Evolutionary conservation across 2,329 filamentous ascomycete species (phyloP).

Genomic region (Fusarium tuaranense): DNA sequence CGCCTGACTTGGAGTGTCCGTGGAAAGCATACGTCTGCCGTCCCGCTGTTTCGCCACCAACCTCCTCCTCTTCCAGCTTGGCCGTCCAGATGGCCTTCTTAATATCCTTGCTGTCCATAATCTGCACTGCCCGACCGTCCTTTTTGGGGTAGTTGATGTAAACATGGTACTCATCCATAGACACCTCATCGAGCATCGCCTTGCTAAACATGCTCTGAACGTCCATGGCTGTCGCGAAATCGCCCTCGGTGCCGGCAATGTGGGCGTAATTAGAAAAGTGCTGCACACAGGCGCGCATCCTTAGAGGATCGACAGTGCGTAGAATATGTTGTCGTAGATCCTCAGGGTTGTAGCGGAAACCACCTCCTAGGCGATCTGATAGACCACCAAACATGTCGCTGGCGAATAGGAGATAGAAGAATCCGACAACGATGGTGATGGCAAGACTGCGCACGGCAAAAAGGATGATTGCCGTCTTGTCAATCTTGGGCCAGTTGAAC

Average conservation of each 20-base stretch:
- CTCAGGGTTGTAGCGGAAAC: constrained; percentile 83
- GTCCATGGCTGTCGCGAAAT: constrained; percentile 87
- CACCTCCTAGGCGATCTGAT: constrained; percentile 70
- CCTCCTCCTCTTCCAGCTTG: constrained; percentile 81
- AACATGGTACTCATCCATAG: constrained; percentile 83
- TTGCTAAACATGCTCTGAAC: constrained; percentile 81
- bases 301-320: constrained; percentile 74
- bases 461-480: constrained; percentile 62
- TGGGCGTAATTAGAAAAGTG: constrained; percentile 89
- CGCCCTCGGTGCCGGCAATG: constrained; percentile 93
- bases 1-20: constrained; percentile 87
- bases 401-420: constrained; percentile 88
- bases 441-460: constrained; percentile 80
- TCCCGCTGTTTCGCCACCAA: constrained; percentile 70
- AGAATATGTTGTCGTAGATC: constrained; percentile 82
- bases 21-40: constrained; percentile 86
- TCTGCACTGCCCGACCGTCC: constrained; percentile 82
- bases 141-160: constrained; percentile 91
- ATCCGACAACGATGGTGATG: constrained; percentile 77
- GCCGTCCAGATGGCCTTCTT: constrained; percentile 79
- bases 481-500: constrained; percentile 52
- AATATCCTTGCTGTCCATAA: constrained; percentile 74
- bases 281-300: constrained; percentile 78
- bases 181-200: constrained; percentile 80
- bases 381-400: constrained; percentile 83